A percentile compares a stretch with the other conserved stretches of the same genome.
phyloP scores from a whole-genome alignment of 371 early-diverging fungal species.

The Lichtheimia hyalospora region DNA sequence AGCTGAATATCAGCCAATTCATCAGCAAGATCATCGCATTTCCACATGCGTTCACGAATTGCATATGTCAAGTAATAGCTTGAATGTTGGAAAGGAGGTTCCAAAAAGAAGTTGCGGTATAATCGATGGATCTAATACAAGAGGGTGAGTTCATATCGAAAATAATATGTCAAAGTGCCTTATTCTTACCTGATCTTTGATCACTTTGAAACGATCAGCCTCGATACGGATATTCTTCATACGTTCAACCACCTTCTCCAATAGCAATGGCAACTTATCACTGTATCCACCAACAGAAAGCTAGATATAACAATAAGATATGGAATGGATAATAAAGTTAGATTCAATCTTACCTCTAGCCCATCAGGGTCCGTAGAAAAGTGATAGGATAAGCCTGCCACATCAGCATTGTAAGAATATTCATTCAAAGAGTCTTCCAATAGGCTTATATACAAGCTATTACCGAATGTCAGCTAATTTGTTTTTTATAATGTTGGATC shows the following conservation, averaged over 20 bases:
- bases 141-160: too few relatives aligned
- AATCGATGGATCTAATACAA: slow-evolving; percentile 46
- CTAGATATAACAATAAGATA: slow-evolving; percentile 2
- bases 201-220: slow-evolving; percentile 69
- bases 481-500: too few relatives aligned
- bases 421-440: slow-evolving; percentile 80
- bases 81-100: slow-evolving; percentile 77
- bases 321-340: slow-evolving; percentile 3
- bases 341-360: slow-evolving; percentile 51
- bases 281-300: slow-evolving; percentile 78
- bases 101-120: slow-evolving; percentile 69
- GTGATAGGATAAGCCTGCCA: slow-evolving; percentile 79
- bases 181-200: slow-evolving; percentile 61
- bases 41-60: slow-evolving; percentile 77
- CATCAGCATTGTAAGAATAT: slow-evolving; percentile 82
- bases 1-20: slow-evolving; percentile 56
- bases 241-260: slow-evolving; percentile 66
- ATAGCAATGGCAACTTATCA: slow-evolving; percentile 74
- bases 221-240: slow-evolving; percentile 65
- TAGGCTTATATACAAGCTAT: slow-evolving; percentile 66
- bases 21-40: slow-evolving; percentile 69
- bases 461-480: background rate
- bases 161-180: too few relatives aligned
- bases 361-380: slow-evolving; percentile 65
- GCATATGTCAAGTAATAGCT: slow-evolving; percentile 68